Percentiles rank a stretch among this genome's conserved stretches.
phyloP scores from a whole-genome alignment of 169 alveolate species.

The Neospora caninum region DNA sequence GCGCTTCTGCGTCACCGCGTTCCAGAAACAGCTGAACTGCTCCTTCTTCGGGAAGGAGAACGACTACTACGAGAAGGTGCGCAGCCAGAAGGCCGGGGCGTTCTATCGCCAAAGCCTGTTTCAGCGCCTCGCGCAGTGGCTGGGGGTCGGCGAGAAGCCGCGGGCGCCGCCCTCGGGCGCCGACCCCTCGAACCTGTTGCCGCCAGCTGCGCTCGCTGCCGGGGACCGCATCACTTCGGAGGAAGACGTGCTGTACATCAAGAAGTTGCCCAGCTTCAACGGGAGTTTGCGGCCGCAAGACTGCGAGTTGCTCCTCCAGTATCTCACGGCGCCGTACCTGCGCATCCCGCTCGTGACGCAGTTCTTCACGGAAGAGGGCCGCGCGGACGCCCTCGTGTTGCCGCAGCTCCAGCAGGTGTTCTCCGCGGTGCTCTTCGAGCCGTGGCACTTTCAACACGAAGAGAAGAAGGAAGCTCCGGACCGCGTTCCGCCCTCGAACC shows the following conservation, averaged over 20 bases:
- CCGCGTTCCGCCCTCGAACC: conserved; percentile 50
- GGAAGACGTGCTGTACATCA: conserved; percentile 72
- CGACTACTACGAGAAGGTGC: conserved; percentile 46
- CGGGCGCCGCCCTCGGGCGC: conserved; percentile 56
- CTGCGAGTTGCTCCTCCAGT: conserved; percentile 72
- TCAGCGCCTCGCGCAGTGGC: conserved; percentile 15
- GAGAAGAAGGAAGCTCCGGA: conserved; percentile 15
- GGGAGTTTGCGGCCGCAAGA: conserved; percentile 66
- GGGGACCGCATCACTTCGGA: not conserved
- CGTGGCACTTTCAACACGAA: conserved; percentile 56
- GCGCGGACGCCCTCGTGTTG: conserved; percentile 67
- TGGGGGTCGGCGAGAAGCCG: conserved; percentile 44
- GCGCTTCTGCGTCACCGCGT: conserved; percentile 57
- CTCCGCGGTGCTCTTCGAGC: conserved; percentile 71
- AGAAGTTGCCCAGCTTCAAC: conserved; percentile 67
- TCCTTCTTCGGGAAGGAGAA: conserved; percentile 35
- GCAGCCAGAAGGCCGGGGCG: not conserved
- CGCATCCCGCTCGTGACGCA: conserved; percentile 75
- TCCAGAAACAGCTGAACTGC: conserved; percentile 64
- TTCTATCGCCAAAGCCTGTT: not conserved
- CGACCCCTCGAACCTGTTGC: conserved; percentile 56
- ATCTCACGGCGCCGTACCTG: conserved; percentile 74
- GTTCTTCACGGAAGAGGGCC: conserved; percentile 71
- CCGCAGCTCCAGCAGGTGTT: conserved; percentile 70
- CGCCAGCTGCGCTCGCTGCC: conserved; percentile 30